Evolutionary conservation across 331 rosid species (phyloP).

Genomic region (Malus hybrid): DNA sequence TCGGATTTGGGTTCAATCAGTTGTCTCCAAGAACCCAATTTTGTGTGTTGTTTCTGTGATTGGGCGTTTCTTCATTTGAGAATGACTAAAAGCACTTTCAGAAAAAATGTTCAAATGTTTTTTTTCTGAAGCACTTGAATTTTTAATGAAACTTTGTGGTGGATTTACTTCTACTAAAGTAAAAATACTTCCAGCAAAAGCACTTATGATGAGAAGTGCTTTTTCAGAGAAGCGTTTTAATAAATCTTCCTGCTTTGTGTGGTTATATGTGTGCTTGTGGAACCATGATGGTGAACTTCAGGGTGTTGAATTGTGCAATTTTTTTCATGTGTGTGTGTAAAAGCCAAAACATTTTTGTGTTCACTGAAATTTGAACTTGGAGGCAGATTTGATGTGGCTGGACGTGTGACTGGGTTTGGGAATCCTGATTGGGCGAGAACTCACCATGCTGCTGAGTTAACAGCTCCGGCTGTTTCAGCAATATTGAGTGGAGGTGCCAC

Average conservation of each 20-base stretch:
- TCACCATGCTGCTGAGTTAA: slow-evolving; percentile 61
- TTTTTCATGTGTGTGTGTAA: not conserved
- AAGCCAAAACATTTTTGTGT: not conserved
- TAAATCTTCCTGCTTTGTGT: too few relatives aligned
- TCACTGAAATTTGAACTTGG: not conserved
- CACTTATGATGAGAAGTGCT: too few relatives aligned
- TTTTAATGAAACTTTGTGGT: too few relatives aligned
- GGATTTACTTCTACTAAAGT: too few relatives aligned
- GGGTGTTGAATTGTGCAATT: not conserved
- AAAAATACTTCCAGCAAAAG: too few relatives aligned
- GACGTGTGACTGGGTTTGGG: slow-evolving; percentile 73
- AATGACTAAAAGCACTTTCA: too few relatives aligned
- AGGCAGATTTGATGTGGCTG: slow-evolving; percentile 77
- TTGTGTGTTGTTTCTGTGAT: not conserved
- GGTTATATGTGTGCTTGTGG: too few relatives aligned
- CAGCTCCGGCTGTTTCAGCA: slow-evolving; percentile 65
- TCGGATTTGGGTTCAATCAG: not conserved
- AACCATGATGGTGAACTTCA: too few relatives aligned
- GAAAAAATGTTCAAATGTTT: too few relatives aligned
- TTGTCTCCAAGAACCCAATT: not conserved
- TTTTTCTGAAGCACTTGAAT: too few relatives aligned
- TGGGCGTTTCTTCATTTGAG: not conserved
- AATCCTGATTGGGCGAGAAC: slow-evolving; percentile 93
- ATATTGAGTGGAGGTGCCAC: slow-evolving; percentile 70
- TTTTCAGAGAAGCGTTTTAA: too few relatives aligned